Conservation (phyloP, 148 eudicot species). For the Rhododendron vialii region DNA sequence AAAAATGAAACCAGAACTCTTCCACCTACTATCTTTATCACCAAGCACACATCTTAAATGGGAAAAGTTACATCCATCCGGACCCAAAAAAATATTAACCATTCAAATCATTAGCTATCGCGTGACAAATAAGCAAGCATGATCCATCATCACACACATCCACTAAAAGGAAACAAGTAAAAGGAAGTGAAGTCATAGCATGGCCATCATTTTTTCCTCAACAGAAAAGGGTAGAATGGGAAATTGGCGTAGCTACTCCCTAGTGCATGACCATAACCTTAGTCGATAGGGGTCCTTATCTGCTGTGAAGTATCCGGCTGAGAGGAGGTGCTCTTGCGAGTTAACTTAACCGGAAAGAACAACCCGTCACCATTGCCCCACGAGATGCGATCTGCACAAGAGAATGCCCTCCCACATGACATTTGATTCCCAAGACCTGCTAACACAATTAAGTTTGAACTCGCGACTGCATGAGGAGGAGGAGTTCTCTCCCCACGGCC, state of each 20-base stretch:
- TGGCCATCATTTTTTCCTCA: not conserved
- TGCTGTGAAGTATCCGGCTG: no score
- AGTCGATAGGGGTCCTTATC: not conserved
- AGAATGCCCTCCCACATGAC: not conserved
- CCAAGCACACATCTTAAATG: not conserved
- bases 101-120: not conserved
- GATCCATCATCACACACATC: not conserved
- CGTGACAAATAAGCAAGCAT: slow-evolving; percentile 1
- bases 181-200: not conserved
- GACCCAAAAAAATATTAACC: not conserved
- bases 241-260: not conserved
- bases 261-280: not conserved
- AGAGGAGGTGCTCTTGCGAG: no score
- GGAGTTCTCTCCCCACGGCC: no score
- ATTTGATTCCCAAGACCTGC: not conserved
- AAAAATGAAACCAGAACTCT: not conserved
- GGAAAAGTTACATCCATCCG: not conserved
- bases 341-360: not conserved
- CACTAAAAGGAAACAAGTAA: not conserved
- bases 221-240: not conserved
- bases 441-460: not conserved
- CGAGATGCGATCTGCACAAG: not conserved
- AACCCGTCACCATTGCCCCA: not conserved
- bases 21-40: no score
- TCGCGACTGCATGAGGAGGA: not conserved